Evolutionary conservation across 2,329 filamentous ascomycete genomes (phyloP), one percentile per base, ranked within the genome.

Genomic region (Arthroderma uncinatum): DNA sequence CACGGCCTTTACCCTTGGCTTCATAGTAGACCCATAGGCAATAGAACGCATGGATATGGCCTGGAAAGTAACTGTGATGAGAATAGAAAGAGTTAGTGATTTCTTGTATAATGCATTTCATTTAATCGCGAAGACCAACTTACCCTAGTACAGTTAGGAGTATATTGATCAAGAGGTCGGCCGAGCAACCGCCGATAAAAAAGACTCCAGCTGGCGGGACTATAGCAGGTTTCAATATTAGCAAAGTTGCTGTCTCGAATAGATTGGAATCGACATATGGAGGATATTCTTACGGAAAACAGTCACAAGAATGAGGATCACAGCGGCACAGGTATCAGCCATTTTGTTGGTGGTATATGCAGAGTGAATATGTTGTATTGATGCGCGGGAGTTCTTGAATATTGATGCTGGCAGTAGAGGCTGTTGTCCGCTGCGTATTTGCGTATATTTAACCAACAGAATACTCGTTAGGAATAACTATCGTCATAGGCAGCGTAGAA

Each of bases 1-100:
- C 40, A 19, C 64, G 62, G 34, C 65, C 65, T 37, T 62, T 63
- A 23, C 64, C 61, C 48, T 67, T 79, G 39, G 85, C 85, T 65
- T 88, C 82, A 70, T 85, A 92, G 74, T 91, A 95, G 61, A 94
- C 77, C 69, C 90, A 94, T 71, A 90, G 83, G 60, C 89, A 63
- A 69, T 91, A 93, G 70, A 91, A 90, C 44, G 87, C 87, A 68
- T 90, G 84, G 42, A 92, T 80, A 63, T 89, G 84, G 6, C 87
- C 89, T 0, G 88, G 88, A 54, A 93, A 72, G 69, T 85, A 87
- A n/a, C 82, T 82, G 59, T 34, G 12, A 9, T 19, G 16, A 23
- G 8, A 28, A 30, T 4, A 30, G 19, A 16, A 19, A 40, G 30
- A 44, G 25, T 37, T 6, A 53, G 28, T 16, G 5, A 7, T 9